A percentile compares a stretch with the other conserved stretches of the same genome.
Evolutionary conservation across 805 yeast genomes (phyloP).

Genomic region (Ogataea ramenticola): DNA sequence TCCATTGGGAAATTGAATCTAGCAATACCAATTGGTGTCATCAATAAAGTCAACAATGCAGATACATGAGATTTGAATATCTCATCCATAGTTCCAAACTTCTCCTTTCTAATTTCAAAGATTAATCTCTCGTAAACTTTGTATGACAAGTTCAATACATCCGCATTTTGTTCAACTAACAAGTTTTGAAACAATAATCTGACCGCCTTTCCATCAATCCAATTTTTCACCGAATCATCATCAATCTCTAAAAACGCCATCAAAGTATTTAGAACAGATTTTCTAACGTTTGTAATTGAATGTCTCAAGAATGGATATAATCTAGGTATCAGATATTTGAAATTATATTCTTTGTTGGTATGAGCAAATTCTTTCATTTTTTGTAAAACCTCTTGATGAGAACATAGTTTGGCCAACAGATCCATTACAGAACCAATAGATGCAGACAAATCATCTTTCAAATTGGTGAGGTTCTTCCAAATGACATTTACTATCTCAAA

Average conservation of each 20-base stretch:
- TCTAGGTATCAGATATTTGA: slow-evolving; percentile 77
- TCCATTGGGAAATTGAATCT: slow-evolving; percentile 85
- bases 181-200: slow-evolving; percentile 82
- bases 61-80: slow-evolving; percentile 49
- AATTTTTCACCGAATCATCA: slow-evolving; percentile 38
- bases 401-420: slow-evolving; percentile 77
- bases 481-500: slow-evolving; percentile 54
- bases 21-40: slow-evolving; percentile 94
- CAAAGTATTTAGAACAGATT: slow-evolving; percentile 76
- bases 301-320: slow-evolving; percentile 90
- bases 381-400: slow-evolving; percentile 69
- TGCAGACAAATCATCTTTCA: slow-evolving; percentile 89
- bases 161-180: slow-evolving; percentile 79
- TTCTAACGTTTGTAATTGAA: slow-evolving; percentile 85
- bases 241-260: slow-evolving; percentile 62
- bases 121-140: slow-evolving; percentile 54
- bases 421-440: slow-evolving; percentile 97
- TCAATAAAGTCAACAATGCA: slow-evolving; percentile 57
- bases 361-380: slow-evolving; percentile 58
- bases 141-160: slow-evolving; percentile 57
- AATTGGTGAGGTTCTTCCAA: slow-evolving; percentile 83
- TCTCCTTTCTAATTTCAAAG: slow-evolving; percentile 30
- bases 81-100: slow-evolving; percentile 38
- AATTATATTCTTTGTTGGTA: slow-evolving; percentile 46
- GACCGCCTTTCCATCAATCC: slow-evolving; percentile 73